Conservation (phyloP, 2,329 filamentous ascomycete genomes). For the Penicillium oxalicum region DNA sequence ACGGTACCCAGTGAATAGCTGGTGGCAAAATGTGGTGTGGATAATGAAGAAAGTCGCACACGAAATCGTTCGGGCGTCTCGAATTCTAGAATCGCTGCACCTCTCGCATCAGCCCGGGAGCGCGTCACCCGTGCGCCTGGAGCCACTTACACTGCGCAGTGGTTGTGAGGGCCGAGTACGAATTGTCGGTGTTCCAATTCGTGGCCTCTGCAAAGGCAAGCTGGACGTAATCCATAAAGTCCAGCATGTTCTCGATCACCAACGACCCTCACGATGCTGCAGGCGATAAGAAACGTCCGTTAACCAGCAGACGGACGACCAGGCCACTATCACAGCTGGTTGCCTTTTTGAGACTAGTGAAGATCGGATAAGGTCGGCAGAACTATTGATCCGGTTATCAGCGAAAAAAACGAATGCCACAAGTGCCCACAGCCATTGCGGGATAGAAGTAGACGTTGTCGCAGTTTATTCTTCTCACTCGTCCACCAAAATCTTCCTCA, state of each 20-base stretch:
- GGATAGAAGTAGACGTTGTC: slow-evolving; percentile 16
- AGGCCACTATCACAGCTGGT: slow-evolving; percentile 22
- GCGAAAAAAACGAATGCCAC: slow-evolving; percentile 29
- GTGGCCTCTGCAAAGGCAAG: slow-evolving; percentile 81
- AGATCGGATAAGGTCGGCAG: slow-evolving; percentile 34
- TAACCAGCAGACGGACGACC: not conserved
- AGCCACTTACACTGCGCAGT: slow-evolving; percentile 64
- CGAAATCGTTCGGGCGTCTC: slow-evolving; percentile 76
- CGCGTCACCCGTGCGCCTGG: slow-evolving; percentile 10
- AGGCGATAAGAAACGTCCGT: not conserved
- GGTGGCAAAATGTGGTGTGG: slow-evolving; percentile 87
- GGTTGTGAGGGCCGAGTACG: slow-evolving; percentile 77
- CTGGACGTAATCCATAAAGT: slow-evolving; percentile 97
- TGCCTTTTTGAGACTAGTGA: slow-evolving; percentile 28
- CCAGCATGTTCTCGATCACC: slow-evolving; percentile 59
- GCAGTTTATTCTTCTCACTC: not conserved
- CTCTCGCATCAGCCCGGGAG: slow-evolving; percentile 1
- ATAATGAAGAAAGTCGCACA: slow-evolving; percentile 82
- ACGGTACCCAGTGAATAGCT: slow-evolving; percentile 87
- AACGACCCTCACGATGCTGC: slow-evolving; percentile 1
- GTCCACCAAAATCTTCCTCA: not conserved
- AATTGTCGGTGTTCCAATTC: slow-evolving; percentile 86
- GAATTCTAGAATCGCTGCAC: slow-evolving; percentile 76
- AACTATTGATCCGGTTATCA: slow-evolving; percentile 35
- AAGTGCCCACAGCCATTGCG: slow-evolving; percentile 17